Evolutionary conservation across 257 asterid genomes (phyloP), one percentile per base, ranked within the genome.

Genomic region (Przewalskia tangutica): DNA sequence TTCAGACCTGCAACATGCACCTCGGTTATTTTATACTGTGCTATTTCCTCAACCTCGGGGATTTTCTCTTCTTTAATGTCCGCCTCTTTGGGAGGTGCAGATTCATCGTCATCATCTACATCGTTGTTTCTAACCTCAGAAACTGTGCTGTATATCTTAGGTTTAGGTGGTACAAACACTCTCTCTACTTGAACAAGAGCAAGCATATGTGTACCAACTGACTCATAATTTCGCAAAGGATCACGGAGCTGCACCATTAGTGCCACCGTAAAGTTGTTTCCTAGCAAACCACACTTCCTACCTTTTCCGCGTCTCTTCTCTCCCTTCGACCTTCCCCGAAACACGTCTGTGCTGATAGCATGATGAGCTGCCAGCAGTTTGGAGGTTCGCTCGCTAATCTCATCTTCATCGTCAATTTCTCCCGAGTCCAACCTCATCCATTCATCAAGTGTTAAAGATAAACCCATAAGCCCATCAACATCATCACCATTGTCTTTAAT

Each of bases 371-470:
- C 97, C 44, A 95, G 93, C 88, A n/a, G n/a, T n/a, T 87, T 91
- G 66, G 94, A 90, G 73, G 97, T 95, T 66, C 85, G 91, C 44
- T n/a, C 98, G 18, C 91, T 91, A 23, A 87, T 85, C 48, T 89
- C 89, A 82, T 95, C 98, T 27, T 83, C 92, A 7, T 92, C 97
- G 18, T 90, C 91, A 16, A 95, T 89, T 77, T 92, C 95, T 48
- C 99, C 99, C 12, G 98, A 91, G 91, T 95, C 99, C 81, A 95
- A 88, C 84, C 82, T 95, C 98, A 94, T 94, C 99, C 99, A 95
- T 84, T 95, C 97, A 71, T 95, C 97, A 80, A 95, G 97, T 17
- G 97, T 91, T 44, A 95, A 89, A 17, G 99, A 92, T 14, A 95
- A 87, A 32, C 97, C 97, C 98, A 95, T 94, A 70, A 95, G 85